A percentile compares a stretch with the other conserved stretches of the same genome.
These are phyloP conservation scores for Pilasporangium apinafurcum DNA, from an alignment of 352 stramenopile species.

Conservation along the genomic window DNA sequence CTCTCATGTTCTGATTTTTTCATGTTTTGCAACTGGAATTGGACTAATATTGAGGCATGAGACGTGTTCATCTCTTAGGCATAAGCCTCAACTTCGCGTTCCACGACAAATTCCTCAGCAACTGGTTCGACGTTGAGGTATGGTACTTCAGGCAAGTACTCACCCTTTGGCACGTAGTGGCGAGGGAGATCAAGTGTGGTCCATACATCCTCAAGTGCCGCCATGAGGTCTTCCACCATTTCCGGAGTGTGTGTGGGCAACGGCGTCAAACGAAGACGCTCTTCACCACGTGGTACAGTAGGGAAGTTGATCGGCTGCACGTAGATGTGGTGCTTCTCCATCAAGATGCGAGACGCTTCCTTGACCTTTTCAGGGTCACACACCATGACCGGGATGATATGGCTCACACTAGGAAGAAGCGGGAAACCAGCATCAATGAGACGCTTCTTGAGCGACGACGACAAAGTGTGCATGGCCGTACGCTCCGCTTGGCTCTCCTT, in stretches of 20 bases:
- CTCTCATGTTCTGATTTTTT: too few species aligned
- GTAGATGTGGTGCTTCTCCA: constrained; percentile 90
- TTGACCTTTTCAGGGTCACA: constrained; percentile 86
- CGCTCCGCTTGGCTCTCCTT: constrained; percentile 84
- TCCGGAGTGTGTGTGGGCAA: constrained; percentile 81
- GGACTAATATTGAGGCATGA: too few species aligned
- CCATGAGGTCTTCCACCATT: constrained; percentile 85
- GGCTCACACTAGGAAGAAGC: constrained; percentile 78
- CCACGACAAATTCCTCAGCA: constrained; percentile 32
- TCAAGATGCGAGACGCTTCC: constrained; percentile 83
- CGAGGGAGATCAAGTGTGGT: constrained; percentile 75
- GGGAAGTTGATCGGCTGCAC: constrained; percentile 92
- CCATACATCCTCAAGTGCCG: constrained; percentile 82
- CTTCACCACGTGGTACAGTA: constrained; percentile 82
- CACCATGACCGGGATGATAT: constrained; percentile 89
- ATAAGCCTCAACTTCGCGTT: constrained; percentile 28
- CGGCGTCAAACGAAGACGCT: constrained; percentile 86
- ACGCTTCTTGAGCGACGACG: constrained; percentile 76
- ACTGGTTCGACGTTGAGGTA: constrained; percentile 61
- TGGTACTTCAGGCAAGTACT: constrained; percentile 77
- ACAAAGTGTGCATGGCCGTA: constrained; percentile 77
- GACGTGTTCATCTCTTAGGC: constrained; percentile 21
- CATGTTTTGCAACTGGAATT: too few species aligned
- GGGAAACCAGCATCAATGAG: constrained; percentile 82
- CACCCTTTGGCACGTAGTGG: constrained; percentile 46